Conservation (phyloP, 257 asterid species). For the Echium plantagineum region DNA sequence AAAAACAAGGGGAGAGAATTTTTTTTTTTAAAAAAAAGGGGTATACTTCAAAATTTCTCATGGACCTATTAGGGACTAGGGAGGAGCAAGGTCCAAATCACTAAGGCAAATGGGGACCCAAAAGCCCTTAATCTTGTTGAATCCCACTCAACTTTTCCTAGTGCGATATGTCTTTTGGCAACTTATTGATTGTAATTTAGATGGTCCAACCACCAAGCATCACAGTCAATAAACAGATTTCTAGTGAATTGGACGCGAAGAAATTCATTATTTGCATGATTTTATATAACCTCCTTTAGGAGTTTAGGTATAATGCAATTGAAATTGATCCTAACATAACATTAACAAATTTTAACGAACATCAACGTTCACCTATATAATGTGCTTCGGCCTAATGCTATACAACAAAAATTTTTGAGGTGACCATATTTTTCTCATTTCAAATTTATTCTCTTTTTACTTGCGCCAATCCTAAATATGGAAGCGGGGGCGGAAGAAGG, state of each 20-base stretch:
- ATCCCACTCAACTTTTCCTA: conserved; percentile 7
- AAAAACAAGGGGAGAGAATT: no score
- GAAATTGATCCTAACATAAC: conserved; percentile 11
- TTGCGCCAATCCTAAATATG: conserved; percentile 14
- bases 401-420: neutral
- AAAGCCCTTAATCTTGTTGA: no score
- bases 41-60: no score
- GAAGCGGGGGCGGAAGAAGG: conserved; percentile 32
- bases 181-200: conserved; percentile 12
- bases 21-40: no score
- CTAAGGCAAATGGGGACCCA: no score
- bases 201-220: conserved; percentile 50
- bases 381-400: neutral
- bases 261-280: conserved; percentile 33
- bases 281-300: conserved; percentile 14
- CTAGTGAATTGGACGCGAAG: conserved; percentile 92
- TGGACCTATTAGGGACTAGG: neutral
- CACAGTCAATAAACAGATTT: conserved; percentile 55
- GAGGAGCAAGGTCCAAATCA: conserved; percentile 22
- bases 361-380: conserved; percentile 3
- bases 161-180: neutral
- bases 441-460: neutral
- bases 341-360: conserved; percentile 11
- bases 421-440: neutral
- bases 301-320: conserved; percentile 4